These are phyloP conservation scores for Furcasterigmium sp. DNA, from an alignment of 2,329 filamentous ascomycete species.

Conservation along the genomic window DNA sequence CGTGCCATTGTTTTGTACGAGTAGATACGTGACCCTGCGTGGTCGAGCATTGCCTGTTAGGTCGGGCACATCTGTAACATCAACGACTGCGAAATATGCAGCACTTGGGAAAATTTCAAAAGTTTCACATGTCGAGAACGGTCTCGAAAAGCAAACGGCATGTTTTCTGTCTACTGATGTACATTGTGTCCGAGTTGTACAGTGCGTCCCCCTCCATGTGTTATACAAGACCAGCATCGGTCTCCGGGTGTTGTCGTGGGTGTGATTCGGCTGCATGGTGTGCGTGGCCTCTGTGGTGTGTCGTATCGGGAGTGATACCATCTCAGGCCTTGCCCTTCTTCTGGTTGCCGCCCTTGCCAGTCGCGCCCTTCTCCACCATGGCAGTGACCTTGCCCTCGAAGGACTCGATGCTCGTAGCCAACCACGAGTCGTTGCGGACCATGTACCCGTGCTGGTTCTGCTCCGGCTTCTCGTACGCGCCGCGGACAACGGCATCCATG, in stretches of 20 bases:
- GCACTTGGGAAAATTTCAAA: not conserved
- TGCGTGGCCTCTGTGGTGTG: too few species aligned
- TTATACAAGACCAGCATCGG: too few species aligned
- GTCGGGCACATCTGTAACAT: too few species aligned
- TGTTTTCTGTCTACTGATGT: not conserved
- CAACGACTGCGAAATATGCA: too few species aligned
- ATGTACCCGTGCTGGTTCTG: constrained; percentile 24
- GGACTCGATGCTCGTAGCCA: constrained; percentile 21
- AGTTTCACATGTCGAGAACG: not conserved
- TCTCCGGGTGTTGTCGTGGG: too few species aligned
- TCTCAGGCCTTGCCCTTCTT: constrained; percentile 1
- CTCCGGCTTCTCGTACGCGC: constrained; percentile 28
- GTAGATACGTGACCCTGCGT: constrained; percentile 1
- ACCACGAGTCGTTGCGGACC: constrained; percentile 30
- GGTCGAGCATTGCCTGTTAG: too few species aligned
- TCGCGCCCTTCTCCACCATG: constrained; percentile 16
- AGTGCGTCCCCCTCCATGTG: not conserved
- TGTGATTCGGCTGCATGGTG: too few species aligned
- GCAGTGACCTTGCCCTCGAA: constrained; percentile 34
- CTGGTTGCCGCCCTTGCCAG: constrained; percentile 11
- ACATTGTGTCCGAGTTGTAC: not conserved
- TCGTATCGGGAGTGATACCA: too few species aligned
- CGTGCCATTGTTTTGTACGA: not conserved
- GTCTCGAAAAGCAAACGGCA: not conserved
- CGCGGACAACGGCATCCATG: constrained; percentile 24